Evolutionary conservation across 2,329 filamentous ascomycete species (phyloP), one percentile per base, ranked within the genome.

Genomic region (Beauveria sp.): DNA sequence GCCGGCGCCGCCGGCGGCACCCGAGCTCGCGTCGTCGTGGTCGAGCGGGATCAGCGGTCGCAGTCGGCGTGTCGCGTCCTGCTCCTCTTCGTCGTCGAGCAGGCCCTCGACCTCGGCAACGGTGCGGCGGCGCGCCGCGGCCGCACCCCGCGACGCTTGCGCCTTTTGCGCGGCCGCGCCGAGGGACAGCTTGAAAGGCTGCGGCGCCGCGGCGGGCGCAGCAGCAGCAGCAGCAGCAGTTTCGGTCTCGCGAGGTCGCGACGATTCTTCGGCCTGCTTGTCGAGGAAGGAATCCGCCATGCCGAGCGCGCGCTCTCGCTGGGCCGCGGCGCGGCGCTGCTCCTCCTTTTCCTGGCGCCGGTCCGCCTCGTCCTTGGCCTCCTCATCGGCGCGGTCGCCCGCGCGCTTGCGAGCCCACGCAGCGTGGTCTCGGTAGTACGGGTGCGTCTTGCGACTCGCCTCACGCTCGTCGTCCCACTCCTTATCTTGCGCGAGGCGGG

Each of bases 381-480:
- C 81, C 71, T 99, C 95, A 6, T 89, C 84, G 8, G 83, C 83
- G 42, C 90, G 84, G 69, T 92, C 90, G 18, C 81, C 78, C 1
- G 84, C 85, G 52, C 95, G 88, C 70, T 92, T 93, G 20, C 92
- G 86, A 62, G 89, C 86, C 92, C 93, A 99, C 24, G 86, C 82
- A 46, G 87, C 88, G 55, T 88, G 89, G 68, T 99, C 93, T 54
- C 87, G 82, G 75, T 97, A 98, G 78, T 97, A 99, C 45, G 89
- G 83, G 63, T 92, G 86, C 3, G 78, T 77, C 73, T 91, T 92
- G 26, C 87, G 82, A 20, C 79, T 80, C 7, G 85, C 82, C 75
- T 98, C 93, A n/a, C 82, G 78, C 67, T 96, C 92, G 68, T 99
- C 95, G 67, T 98, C 88, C 85, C 92, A 98, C n/a, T 88, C 85